Conservation (phyloP, 179 eudicot species). For the Vitellaria paradoxa region DNA sequence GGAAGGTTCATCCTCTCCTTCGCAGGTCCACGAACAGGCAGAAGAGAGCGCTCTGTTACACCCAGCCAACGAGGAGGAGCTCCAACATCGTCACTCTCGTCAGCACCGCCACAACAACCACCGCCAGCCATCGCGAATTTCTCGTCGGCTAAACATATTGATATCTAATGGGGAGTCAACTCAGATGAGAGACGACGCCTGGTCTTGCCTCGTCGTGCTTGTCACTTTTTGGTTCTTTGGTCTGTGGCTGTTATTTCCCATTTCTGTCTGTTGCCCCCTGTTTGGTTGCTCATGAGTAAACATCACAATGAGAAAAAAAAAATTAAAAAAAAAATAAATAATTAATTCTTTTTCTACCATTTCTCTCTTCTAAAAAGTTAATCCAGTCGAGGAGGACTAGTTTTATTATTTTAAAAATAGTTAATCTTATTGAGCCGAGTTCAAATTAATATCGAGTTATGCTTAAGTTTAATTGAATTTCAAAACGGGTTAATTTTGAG, state of each 20-base stretch:
- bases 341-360: too few relatives aligned
- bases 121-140: conserved; percentile 6
- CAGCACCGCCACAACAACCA: conserved; percentile 9
- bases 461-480: too few relatives aligned
- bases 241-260: conserved; percentile 15
- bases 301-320: too few relatives aligned
- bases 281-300: too few relatives aligned
- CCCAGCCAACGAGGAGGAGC: conserved; percentile 6
- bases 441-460: too few relatives aligned
- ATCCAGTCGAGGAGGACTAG: too few relatives aligned
- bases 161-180: conserved; percentile 14
- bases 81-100: conserved; percentile 10
- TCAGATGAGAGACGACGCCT: conserved; percentile 31
- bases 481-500: too few relatives aligned
- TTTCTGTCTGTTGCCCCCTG: background rate
- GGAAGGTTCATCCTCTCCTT: background rate
- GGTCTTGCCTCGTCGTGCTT: conserved; percentile 45
- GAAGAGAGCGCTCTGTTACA: conserved; percentile 8
- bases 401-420: too few relatives aligned
- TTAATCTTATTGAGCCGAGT: too few relatives aligned
- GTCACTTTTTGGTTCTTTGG: conserved; percentile 55
- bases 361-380: too few relatives aligned
- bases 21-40: conserved; percentile 11
- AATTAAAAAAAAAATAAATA: too few relatives aligned
- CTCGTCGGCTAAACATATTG: conserved; percentile 22